Percentiles rank a stretch among this genome's conserved stretches.
Conservation (phyloP, 2,329 filamentous ascomycete genomes). For the Hortaea sp. region DNA sequence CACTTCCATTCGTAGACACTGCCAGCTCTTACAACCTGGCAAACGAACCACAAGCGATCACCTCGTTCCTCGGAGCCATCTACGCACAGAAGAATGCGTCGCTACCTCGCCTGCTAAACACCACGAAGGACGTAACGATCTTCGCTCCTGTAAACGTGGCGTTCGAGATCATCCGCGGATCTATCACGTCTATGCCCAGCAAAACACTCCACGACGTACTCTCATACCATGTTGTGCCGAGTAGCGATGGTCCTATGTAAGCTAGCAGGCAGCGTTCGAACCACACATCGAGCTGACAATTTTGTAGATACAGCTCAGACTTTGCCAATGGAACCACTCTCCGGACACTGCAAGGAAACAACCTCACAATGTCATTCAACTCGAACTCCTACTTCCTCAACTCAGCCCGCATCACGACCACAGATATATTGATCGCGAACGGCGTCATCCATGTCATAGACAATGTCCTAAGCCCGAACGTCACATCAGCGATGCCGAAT, state of each 20-base stretch:
- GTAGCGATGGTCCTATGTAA: conserved; percentile 1
- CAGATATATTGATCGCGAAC: conserved; percentile 44
- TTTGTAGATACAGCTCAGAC: conserved; percentile 21
- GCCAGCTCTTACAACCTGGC: conserved; percentile 19
- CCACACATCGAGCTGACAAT: no score
- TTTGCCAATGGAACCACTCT: conserved; percentile 19
- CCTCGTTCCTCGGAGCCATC: conserved; percentile 39
- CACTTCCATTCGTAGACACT: conserved; percentile 33
- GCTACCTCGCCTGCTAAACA: conserved; percentile 12
- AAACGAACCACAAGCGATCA: conserved; percentile 29
- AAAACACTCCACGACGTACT: conserved; percentile 23
- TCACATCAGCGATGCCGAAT: conserved; percentile 27
- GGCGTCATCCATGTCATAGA: conserved; percentile 48
- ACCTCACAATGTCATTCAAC: conserved; percentile 35
- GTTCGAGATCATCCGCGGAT: conserved; percentile 26
- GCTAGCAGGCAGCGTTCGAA: no score
- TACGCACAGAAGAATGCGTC: conserved; percentile 14
- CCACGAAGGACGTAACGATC: conserved; percentile 19
- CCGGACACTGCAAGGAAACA: conserved; percentile 20
- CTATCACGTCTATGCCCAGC: conserved; percentile 21
- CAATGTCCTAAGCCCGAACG: conserved; percentile 39
- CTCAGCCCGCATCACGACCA: conserved; percentile 40
- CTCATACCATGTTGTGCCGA: conserved; percentile 27
- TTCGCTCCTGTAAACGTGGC: conserved; percentile 23
- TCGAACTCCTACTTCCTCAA: conserved; percentile 39